phyloP scores from a whole-genome alignment of 2,329 filamentous ascomycete genomes.

The Cladosporium sp. region DNA sequence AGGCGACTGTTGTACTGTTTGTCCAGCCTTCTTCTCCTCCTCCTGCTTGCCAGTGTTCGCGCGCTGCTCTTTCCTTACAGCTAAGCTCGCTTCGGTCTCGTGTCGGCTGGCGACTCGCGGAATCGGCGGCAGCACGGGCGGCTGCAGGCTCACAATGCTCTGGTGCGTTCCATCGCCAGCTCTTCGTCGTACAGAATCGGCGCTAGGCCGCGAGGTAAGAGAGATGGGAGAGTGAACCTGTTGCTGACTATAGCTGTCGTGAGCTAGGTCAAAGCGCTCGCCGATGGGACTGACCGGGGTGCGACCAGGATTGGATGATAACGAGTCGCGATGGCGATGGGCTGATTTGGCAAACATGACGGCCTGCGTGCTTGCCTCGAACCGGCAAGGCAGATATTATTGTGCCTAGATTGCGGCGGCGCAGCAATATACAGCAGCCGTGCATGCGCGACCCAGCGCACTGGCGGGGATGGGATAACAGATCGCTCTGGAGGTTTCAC shows the following conservation, averaged over 20 bases:
- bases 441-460: not conserved
- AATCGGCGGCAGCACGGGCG: conserved; percentile 45
- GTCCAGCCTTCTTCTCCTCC: not conserved
- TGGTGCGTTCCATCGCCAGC: conserved; percentile 22
- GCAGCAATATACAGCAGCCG: not conserved
- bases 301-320: not conserved
- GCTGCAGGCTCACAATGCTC: conserved; percentile 21
- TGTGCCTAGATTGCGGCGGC: conserved; percentile 1
- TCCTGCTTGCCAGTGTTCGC: not conserved
- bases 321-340: conserved; percentile 6
- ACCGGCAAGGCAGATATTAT: not conserved
- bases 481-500: conserved; percentile 1
- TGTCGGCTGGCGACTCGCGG: conserved; percentile 31
- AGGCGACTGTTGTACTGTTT: not conserved
- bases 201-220: conserved; percentile 6
- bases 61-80: not conserved
- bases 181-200: conserved; percentile 14
- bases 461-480: not conserved
- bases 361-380: not conserved
- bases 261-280: conserved; percentile 4
- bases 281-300: conserved; percentile 9
- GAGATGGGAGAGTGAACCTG: conserved; percentile 1
- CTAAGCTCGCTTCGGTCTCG: not conserved
- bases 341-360: conserved; percentile 12
- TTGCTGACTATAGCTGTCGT: not conserved